Base-by-base conservation (phyloP, 768 basidiomycete genomes). In the Arthromyces matolae region DNA sequence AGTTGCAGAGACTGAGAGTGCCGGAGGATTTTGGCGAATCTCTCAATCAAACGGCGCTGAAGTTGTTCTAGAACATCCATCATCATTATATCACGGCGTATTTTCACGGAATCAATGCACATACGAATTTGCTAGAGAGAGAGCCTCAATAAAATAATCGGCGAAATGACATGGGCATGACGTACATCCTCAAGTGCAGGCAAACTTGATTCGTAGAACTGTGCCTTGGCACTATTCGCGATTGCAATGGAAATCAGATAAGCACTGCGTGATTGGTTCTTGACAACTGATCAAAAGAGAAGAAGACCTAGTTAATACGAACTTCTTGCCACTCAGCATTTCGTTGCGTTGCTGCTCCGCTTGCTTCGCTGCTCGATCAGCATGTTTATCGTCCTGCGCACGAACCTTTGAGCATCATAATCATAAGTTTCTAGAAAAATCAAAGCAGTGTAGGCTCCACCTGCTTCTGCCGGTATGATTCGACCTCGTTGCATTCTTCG, bases 281-380 rank as follows among this genome's bases (percentile, higher is more conserved):
- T 46, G 24, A 41, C n/a, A 46, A 10, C 32, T 27, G 40, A 46
- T 31, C 39, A 39, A 28, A 8, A 32, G 13, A 45, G 18, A n/a
- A 40, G 29, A 45, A 6, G 9, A n/a, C 13, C 19, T 27, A 20
- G 14, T 16, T 9, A 20, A 27, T 31, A 49, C 69, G 25, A 50
- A 90, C 89, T 91, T 92, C 71, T 91, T 92, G 65, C 80, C 78
- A 55, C 84, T 86, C 34, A 81, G 64, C 89, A 92, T 91, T 32
- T 90, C 85, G 27, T 73, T 72, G 44, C 77, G 77, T 56, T 89
- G 87, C 55, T 87, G 83, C 52, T 89, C 88, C 35, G 79, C 79
- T 57, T 90, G 88, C 61, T 78, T 82, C 16, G 81, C 82, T 3
- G 76, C 79, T 27, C 87, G 78, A 45, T 85, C 86, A 25, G 86